Base-by-base conservation (phyloP, 75 land plant species). In the Pinus albicaulis region DNA sequence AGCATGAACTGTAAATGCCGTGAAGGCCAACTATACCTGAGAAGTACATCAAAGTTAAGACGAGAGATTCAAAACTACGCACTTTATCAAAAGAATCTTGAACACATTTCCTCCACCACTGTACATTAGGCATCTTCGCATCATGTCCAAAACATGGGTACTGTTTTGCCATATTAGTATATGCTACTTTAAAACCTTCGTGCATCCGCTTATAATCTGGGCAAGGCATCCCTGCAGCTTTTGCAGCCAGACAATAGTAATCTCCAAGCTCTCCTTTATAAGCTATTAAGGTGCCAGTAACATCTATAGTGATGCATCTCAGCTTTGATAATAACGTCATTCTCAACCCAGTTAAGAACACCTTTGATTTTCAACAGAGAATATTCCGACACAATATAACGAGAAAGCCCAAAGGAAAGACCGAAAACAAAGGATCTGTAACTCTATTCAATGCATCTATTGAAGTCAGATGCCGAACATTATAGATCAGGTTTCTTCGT, bases 201-300 rank as follows among this genome's bases (percentile, higher is more conserved):
- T 95, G 98, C 81, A 95, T 84, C 1, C 96, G 87, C 59, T 87
- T 87, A 78, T 95, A 95, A 59, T 95, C 98, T 52, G 98, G 98
- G 75, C 98, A 95, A 19, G 96, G 96, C 79, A 91, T 76, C 52
- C 98, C 98, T 48, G 87, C 90, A 24, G 92, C 59, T 85, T 95
- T 95, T 59, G 98, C 98, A 59, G 98, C 95, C 93, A 95, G 87
- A 80, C 96, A 95, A 77, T 95, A 95, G 82, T 95, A 95, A 74
- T 95, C 98, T 58, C 98, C 98, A 64, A 95, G 89, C 53, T 87
- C 89, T 13, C 98, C 98, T 77, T 95, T 95, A 83, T 95, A 95
- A 26, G 93, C 92, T 77, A 95, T 81, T 19, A 95, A 83, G 16
- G 98, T 95, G 52, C 98, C 98, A 22, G 96, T 95, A 16, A 95